A percentile compares a stretch with the other conserved stretches of the same genome.
These are phyloP conservation scores for Komagataella pastoris DNA, from an alignment of 805 yeast genomes.

Conservation along the genomic window DNA sequence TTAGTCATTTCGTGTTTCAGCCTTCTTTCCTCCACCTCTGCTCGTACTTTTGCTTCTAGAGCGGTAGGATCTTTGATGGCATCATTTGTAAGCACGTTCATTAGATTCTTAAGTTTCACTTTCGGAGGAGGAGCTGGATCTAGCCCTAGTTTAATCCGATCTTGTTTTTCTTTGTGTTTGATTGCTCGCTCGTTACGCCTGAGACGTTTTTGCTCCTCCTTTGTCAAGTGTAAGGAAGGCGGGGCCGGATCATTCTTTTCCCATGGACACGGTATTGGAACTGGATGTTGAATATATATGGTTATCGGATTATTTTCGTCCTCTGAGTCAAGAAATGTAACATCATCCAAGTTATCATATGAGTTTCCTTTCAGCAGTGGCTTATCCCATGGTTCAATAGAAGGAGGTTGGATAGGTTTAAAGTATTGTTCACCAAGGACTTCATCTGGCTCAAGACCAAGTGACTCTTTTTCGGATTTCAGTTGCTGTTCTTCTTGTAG, in stretches of 20 bases:
- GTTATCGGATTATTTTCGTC: conserved; percentile 39
- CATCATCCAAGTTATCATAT: conserved; percentile 22
- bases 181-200: conserved; percentile 58
- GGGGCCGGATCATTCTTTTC: conserved; percentile 26
- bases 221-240: conserved; percentile 50
- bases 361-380: conserved; percentile 29
- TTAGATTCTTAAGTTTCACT: conserved; percentile 70
- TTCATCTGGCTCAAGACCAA: conserved; percentile 38
- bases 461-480: conserved; percentile 15
- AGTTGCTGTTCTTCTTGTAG: conserved; percentile 20
- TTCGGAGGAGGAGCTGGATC: conserved; percentile 87
- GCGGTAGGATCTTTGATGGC: conserved; percentile 83
- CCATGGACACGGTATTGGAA: conserved; percentile 48
- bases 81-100: conserved; percentile 76
- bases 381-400: conserved; percentile 84
- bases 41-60: conserved; percentile 58
- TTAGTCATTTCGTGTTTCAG: conserved; percentile 48
- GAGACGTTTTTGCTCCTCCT: conserved; percentile 60
- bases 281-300: conserved; percentile 74
- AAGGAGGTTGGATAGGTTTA: conserved; percentile 38
- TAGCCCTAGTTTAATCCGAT: conserved; percentile 65
- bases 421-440: conserved; percentile 43
- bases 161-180: conserved; percentile 58
- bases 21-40: conserved; percentile 53
- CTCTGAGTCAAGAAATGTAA: conserved; percentile 13